phyloP scores from a whole-genome alignment of 768 basidiomycete genomes.

The Pleurotus eryngii region DNA sequence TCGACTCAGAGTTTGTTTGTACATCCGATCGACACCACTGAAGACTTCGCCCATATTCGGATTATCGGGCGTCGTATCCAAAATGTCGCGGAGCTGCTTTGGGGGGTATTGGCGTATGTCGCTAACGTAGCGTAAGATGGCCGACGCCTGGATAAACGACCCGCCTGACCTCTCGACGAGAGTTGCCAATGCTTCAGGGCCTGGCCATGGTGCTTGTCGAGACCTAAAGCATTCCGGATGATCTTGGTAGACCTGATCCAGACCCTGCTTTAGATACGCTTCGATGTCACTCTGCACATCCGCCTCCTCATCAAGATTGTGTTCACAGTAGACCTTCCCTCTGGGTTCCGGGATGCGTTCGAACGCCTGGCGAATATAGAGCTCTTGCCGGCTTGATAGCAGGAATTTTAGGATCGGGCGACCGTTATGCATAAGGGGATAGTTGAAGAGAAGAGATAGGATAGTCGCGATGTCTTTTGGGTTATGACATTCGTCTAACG shows the following conservation, averaged over 20 bases:
- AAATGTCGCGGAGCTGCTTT: neutral
- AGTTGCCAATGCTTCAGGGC: neutral
- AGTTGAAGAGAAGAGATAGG: neutral
- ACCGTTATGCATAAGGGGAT: neutral
- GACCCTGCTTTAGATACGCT: neutral
- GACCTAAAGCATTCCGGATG: neutral
- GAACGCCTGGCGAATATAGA: neutral
- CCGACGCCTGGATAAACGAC: neutral
- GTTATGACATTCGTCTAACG: constrained; percentile 8
- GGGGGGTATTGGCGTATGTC: neutral
- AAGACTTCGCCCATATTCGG: neutral
- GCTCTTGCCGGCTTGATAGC: neutral
- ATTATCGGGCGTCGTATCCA: neutral
- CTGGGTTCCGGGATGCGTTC: neutral
- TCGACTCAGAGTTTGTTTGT: neutral
- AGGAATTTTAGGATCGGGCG: neutral
- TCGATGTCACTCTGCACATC: neutral
- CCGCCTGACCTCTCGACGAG: neutral
- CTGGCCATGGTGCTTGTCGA: neutral
- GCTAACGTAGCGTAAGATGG: neutral
- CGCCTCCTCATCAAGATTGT: neutral
- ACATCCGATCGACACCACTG: neutral
- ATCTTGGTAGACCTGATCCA: neutral
- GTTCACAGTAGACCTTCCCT: neutral
- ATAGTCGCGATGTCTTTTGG: neutral